Evolutionary conservation across 768 basidiomycete genomes (phyloP), one percentile per base, ranked within the genome.

Genomic region (Asterophora parasitica): DNA sequence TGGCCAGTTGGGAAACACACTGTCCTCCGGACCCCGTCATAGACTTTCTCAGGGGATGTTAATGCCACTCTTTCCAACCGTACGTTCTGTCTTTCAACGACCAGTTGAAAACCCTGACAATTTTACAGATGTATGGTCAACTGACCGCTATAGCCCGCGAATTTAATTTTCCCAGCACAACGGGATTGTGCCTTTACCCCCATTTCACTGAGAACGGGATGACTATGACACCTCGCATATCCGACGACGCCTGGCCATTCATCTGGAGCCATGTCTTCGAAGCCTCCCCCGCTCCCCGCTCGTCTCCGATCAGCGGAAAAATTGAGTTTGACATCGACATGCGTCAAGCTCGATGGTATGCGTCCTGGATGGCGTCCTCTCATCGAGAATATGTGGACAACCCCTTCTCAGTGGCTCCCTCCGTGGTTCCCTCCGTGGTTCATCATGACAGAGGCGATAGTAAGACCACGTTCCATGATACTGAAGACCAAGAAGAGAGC

Each of bases 251-350:
- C 7, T 92, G 90, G 90, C 74, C 75, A 44, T 65, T 79, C 27
- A 70, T 92, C 2, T 92, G 87, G 84, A 68, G 66, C 32, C 78
- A 83, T 59, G 67, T 80, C 50, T 73, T 81, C 35, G 78, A 82
- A 27, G 53, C 72, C 3, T 52, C 59, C 35, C 51, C 69, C 49
- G 54, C 60, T 19, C 61, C 63, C 17, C 72, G 70, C 23, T 23
- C 23, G 42, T 59, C 77, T 15, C 83, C 88, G 0, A 83, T 94
- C 48, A 74, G 79, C 36, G 92, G 88, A 4, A 82, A 77, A 23
- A 76, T 95, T 23, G 91, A 94, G 65, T 92, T 94, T 61, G 92
- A 94, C 65, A 77, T 94, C 38, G 92, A 94, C 66, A 50, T 78
- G 38, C 70, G 72, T 30, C 77, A 81, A 51, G 92, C 92, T 13